Evolutionary conservation across 2,329 filamentous ascomycete genomes (phyloP), one percentile per base, ranked within the genome.

Genomic region (Penicillium sp.): DNA sequence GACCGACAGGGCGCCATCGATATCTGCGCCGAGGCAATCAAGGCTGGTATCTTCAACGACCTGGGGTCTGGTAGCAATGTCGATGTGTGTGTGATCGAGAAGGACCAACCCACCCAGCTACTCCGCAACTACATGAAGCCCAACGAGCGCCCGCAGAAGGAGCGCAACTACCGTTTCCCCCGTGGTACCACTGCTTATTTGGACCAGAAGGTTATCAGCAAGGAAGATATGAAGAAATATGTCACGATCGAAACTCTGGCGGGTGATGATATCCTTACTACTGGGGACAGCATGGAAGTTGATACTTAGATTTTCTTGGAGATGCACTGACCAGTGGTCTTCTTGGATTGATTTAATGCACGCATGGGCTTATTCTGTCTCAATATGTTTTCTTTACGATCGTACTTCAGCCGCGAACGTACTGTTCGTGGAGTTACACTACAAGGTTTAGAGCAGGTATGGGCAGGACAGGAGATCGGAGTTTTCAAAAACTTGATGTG

Each of bases 31-130:
- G 88, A 97, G 66, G 93, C 93, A 44, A 97, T 99, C 70, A 82
- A 91, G 78, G 89, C 95, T 11, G 94, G 94, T 87, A 96, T 99
- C 78, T 99, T 94, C 82, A 99, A 99, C 82, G 94, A 99, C 77
- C 74, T 99, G 73, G 94, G 94, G 14, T 97, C 91, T 4, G 94
- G 94, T 68, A 96, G 90, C 73, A 99, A 99, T 73, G 94, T 99
- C 55, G 95, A 99, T 71, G 89, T 99, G 33, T 93, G 91, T 62
- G 85, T 99, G 68, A 99, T 99, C 73, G 96, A 93, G 59, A 84
- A 88, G 68, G 92, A 97, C 67, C 97, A 96, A 86, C 96, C 94
- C 28, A 94, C 90, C 28, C 67, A 78, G 65, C 78, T 99, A 72
- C 83, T 95, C 83, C 84, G 94, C 70, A 96, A 96, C 79, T 94